phyloP scores from a whole-genome alignment of 257 asterid species.

The Solanum habrochaites region DNA sequence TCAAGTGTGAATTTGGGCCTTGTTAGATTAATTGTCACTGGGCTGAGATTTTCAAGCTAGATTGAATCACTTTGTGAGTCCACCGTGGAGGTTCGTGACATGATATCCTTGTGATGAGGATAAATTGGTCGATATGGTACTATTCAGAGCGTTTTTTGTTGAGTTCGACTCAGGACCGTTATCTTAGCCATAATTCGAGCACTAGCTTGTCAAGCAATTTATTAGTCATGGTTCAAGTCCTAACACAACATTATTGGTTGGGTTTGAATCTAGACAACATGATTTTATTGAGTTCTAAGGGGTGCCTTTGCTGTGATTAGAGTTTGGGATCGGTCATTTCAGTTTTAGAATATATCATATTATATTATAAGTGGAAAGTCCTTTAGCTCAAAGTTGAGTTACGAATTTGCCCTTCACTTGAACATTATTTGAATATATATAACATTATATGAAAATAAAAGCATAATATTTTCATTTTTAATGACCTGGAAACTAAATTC shows the following conservation, averaged over 20 bases:
- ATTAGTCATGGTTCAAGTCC: background rate
- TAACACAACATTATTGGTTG: background rate
- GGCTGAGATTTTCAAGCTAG: background rate
- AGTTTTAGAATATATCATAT: no score
- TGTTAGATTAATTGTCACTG: background rate
- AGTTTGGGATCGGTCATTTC: background rate
- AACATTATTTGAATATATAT: no score
- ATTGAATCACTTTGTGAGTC: background rate
- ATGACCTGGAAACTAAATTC: no score
- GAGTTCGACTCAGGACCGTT: background rate
- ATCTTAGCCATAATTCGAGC: background rate
- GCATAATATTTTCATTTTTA: no score
- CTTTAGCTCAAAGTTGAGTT: no score
- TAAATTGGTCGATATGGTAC: background rate
- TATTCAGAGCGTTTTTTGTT: background rate
- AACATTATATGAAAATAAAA: no score
- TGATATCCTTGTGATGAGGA: background rate
- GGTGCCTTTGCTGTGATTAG: background rate
- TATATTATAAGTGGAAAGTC: no score
- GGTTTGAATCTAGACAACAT: background rate
- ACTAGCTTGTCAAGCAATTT: no score
- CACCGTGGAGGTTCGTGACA: background rate
- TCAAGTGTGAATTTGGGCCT: background rate
- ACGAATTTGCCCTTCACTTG: no score
- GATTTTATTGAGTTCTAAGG: background rate